A percentile compares a stretch with the other conserved stretches of the same genome.
phyloP scores from a whole-genome alignment of 2,329 filamentous ascomycete genomes.

The Clarireedia hainanense region DNA sequence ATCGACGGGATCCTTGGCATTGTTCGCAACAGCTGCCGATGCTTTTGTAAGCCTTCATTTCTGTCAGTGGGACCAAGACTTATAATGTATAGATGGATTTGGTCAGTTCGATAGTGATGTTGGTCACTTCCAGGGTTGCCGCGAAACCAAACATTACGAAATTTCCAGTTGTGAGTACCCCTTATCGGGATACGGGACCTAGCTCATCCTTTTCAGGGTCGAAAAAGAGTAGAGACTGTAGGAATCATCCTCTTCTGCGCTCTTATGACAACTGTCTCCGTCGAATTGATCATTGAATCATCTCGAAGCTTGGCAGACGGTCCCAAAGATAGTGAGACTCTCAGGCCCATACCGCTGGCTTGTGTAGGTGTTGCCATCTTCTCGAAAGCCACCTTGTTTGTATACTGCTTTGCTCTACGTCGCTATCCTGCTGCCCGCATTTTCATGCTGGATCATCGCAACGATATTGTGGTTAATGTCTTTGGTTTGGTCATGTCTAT shows the following conservation, averaged over 20 bases:
- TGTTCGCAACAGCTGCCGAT: constrained; percentile 97
- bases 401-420: constrained; percentile 88
- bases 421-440: constrained; percentile 89
- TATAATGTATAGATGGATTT: constrained; percentile 40
- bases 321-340: constrained; percentile 38
- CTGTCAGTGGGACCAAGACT: neutral
- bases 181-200: too few species aligned
- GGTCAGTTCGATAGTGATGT: constrained; percentile 78
- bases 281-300: constrained; percentile 88
- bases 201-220: constrained; percentile 1
- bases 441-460: constrained; percentile 93
- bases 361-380: constrained; percentile 68
- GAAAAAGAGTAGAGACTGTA: constrained; percentile 73
- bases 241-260: constrained; percentile 97
- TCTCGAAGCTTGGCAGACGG: constrained; percentile 57
- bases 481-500: constrained; percentile 87
- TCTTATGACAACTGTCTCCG: constrained; percentile 85
- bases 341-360: constrained; percentile 70
- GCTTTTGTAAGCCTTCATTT: constrained; percentile 43
- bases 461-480: constrained; percentile 94
- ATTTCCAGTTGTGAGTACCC: constrained; percentile 5
- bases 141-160: constrained; percentile 47
- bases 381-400: constrained; percentile 76
- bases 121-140: constrained; percentile 81
- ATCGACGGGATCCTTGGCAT: constrained; percentile 79